These are phyloP conservation scores for Turritis glabra DNA, from an alignment of 345 rosid species.

Conservation along the genomic window DNA sequence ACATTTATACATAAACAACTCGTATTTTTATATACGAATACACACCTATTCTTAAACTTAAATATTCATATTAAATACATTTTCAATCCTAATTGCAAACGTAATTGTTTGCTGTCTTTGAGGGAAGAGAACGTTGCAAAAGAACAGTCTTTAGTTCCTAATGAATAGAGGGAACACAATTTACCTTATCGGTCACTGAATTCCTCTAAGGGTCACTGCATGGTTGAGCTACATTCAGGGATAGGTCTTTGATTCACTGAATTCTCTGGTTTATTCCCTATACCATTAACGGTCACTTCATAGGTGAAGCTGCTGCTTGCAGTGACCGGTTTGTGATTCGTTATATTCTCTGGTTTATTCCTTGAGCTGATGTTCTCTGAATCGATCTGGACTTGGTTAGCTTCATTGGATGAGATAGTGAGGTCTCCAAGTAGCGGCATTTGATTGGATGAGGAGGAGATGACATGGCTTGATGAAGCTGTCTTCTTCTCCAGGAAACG, in stretches of 20 bases:
- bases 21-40: too few relatives aligned
- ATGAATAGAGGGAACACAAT: not conserved
- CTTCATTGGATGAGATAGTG: slow-evolving; percentile 14
- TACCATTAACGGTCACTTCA: not conserved
- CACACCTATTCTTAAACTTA: not conserved
- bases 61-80: slow-evolving; percentile 7
- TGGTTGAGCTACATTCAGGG: slow-evolving; percentile 7
- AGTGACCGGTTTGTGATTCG: not conserved
- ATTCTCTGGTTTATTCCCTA: not conserved
- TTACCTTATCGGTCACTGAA: not conserved
- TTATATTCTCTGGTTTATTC: not conserved
- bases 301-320: not conserved
- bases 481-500: slow-evolving; percentile 48
- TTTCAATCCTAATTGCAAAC: slow-evolving; percentile 14
- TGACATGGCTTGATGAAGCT: slow-evolving; percentile 24
- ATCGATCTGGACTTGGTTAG: not conserved
- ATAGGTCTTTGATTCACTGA: not conserved
- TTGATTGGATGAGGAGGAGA: slow-evolving; percentile 11
- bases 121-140: not conserved
- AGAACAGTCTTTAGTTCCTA: not conserved
- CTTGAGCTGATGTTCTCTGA: slow-evolving; percentile 5
- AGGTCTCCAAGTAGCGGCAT: slow-evolving; percentile 18
- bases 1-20: not conserved
- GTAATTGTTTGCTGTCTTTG: not conserved
- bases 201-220: not conserved